Conservation (phyloP, 306 rosid genomes). For the Sicyos edulis region DNA sequence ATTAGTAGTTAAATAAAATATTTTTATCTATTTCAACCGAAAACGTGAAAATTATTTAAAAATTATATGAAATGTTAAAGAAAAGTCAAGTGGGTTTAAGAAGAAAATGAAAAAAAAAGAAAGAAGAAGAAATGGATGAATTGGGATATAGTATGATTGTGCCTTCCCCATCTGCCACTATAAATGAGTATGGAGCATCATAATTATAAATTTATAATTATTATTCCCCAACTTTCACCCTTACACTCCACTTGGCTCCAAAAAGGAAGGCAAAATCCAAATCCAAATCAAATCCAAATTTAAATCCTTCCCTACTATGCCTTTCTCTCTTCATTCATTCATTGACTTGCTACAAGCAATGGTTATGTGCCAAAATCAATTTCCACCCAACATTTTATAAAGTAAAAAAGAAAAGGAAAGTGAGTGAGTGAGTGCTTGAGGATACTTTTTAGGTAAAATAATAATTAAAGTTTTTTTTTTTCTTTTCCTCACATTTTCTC, state of each 20-base stretch:
- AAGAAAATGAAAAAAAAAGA: too few relatives aligned
- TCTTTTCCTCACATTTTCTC: too few relatives aligned
- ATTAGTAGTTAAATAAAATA: too few relatives aligned
- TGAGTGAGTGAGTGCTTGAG: background rate
- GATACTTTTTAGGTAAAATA: background rate
- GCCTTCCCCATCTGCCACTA: background rate
- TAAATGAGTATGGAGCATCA: background rate
- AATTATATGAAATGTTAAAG: background rate
- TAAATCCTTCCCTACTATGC: background rate
- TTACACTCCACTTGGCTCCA: background rate
- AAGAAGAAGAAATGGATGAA: background rate
- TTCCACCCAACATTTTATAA: conserved; percentile 4
- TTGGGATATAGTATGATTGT: background rate
- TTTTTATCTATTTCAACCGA: background rate
- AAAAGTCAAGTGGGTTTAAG: background rate
- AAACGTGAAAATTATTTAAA: background rate
- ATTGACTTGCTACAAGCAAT: background rate
- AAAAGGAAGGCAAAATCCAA: background rate
- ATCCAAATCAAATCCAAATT: background rate
- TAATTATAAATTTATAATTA: background rate
- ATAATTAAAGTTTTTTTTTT: background rate
- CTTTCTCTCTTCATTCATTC: background rate
- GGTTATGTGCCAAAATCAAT: background rate
- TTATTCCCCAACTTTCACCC: background rate
- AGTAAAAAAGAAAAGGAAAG: background rate